Evolutionary conservation across 2,329 filamentous ascomycete genomes (phyloP).

Genomic region (Balansia obtecta): DNA sequence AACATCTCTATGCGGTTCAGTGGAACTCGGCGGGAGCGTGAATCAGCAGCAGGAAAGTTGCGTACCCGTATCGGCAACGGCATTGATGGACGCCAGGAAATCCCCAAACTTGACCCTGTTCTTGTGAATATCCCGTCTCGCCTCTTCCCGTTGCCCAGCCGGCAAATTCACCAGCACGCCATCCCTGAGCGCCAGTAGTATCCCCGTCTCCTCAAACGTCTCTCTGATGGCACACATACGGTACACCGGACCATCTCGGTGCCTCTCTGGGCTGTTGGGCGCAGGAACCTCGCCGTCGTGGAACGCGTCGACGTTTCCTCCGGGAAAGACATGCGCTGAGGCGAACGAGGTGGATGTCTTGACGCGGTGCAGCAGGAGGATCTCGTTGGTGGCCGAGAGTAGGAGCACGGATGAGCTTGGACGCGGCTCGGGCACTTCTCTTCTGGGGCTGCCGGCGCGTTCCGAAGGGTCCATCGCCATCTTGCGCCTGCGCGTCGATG

Average conservation of each 20-base stretch:
- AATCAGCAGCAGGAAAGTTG: no score
- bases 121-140: constrained; percentile 55
- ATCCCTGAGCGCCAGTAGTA: constrained; percentile 54
- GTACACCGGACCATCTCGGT: constrained; percentile 62
- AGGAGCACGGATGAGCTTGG: constrained; percentile 71
- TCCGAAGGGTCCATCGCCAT: background rate
- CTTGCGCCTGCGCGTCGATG: background rate
- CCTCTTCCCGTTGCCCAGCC: constrained; percentile 47
- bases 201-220: constrained; percentile 90
- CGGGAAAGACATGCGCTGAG: constrained; percentile 90
- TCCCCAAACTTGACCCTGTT: constrained; percentile 52
- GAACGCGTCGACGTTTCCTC: constrained; percentile 65
- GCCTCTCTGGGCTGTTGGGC: constrained; percentile 38
- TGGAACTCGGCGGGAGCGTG: constrained; percentile 9
- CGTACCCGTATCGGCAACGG: constrained; percentile 51
- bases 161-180: constrained; percentile 48
- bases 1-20: background rate
- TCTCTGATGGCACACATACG: constrained; percentile 77
- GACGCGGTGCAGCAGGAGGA: constrained; percentile 79
- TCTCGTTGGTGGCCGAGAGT: constrained; percentile 74
- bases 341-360: constrained; percentile 73
- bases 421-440: constrained; percentile 30
- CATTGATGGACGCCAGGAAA: constrained; percentile 47
- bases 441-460: constrained; percentile 10
- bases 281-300: constrained; percentile 56